Conservation (phyloP, 2,329 filamentous ascomycete genomes). For the Colletotrichum ledebouriae region DNA sequence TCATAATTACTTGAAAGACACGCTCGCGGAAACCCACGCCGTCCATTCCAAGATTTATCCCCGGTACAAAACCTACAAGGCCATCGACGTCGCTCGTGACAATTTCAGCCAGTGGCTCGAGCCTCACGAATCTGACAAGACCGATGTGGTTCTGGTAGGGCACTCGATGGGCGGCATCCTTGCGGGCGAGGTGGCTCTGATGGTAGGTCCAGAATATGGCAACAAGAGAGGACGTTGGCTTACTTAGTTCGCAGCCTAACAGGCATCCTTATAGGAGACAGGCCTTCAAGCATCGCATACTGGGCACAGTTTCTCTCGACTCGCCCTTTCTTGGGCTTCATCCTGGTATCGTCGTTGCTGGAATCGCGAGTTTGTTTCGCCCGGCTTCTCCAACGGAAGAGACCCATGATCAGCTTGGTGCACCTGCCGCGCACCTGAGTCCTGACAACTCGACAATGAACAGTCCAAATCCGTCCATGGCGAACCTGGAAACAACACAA, state of each 20-base stretch:
- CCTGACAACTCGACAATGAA: conserved; percentile 42
- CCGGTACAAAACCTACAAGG: conserved; percentile 80
- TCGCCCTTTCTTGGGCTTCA: conserved; percentile 91
- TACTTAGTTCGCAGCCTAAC: conserved; percentile 49
- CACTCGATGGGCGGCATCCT: conserved; percentile 93
- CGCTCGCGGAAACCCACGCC: conserved; percentile 79
- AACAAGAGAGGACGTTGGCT: conserved; percentile 18
- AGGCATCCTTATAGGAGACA: conserved; percentile 50
- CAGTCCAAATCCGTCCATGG: conserved; percentile 46
- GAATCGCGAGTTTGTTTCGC: conserved; percentile 82
- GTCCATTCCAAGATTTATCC: conserved; percentile 91
- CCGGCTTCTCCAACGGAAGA: conserved; percentile 53
- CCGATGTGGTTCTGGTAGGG: conserved; percentile 86
- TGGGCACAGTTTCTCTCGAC: conserved; percentile 87
- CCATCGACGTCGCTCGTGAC: conserved; percentile 80
- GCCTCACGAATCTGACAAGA: conserved; percentile 79
- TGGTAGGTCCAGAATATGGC: conserved; percentile 55
- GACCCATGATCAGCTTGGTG: conserved; percentile 41
- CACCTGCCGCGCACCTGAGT: conserved; percentile 30
- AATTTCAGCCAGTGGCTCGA: conserved; percentile 87
- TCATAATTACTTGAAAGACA: conserved; percentile 77
- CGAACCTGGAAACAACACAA: conserved; percentile 45
- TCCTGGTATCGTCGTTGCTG: conserved; percentile 86
- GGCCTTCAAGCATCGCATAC: conserved; percentile 78
- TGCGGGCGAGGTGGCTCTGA: conserved; percentile 81